Percentiles rank a stretch among this genome's conserved stretches.
These are phyloP conservation scores for Phytophthora quininea DNA, from an alignment of 352 stramenopile species.

Conservation along the genomic window DNA sequence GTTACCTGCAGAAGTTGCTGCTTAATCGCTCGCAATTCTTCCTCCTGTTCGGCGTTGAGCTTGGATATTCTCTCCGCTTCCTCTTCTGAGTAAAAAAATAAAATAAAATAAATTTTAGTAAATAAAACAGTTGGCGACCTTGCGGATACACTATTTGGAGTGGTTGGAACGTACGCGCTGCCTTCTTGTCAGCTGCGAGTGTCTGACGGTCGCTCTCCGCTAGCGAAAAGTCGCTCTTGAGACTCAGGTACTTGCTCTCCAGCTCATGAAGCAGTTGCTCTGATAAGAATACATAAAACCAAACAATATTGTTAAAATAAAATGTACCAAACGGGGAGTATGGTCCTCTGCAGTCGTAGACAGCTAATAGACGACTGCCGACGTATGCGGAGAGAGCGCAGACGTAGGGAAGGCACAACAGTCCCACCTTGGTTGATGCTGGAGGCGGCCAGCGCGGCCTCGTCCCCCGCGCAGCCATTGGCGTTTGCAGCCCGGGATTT, in stretches of 20 bases:
- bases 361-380: no score
- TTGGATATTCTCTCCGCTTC: constrained; percentile 35
- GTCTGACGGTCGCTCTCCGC: constrained; percentile 62
- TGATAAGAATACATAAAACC: constrained; percentile 21
- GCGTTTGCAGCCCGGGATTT: no score
- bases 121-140: constrained; percentile 18
- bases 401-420: no score
- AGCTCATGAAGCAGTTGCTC: constrained; percentile 84
- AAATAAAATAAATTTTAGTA: neutral
- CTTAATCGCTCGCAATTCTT: constrained; percentile 39
- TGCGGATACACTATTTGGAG: no score
- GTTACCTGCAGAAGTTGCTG: constrained; percentile 52
- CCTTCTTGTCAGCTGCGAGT: constrained; percentile 51
- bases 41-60: constrained; percentile 32
- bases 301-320: constrained; percentile 21
- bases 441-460: constrained; percentile 38
- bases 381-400: constrained; percentile 4
- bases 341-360: no score
- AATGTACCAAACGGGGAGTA: no score
- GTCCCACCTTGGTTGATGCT: constrained; percentile 63
- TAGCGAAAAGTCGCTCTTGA: constrained; percentile 67
- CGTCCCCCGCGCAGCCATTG: constrained; percentile 34
- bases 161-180: constrained; percentile 55
- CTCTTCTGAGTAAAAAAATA: constrained; percentile 24
- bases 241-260: constrained; percentile 69